Evolutionary conservation across 306 rosid species (phyloP).

Genomic region (Fragaria vesca): DNA sequence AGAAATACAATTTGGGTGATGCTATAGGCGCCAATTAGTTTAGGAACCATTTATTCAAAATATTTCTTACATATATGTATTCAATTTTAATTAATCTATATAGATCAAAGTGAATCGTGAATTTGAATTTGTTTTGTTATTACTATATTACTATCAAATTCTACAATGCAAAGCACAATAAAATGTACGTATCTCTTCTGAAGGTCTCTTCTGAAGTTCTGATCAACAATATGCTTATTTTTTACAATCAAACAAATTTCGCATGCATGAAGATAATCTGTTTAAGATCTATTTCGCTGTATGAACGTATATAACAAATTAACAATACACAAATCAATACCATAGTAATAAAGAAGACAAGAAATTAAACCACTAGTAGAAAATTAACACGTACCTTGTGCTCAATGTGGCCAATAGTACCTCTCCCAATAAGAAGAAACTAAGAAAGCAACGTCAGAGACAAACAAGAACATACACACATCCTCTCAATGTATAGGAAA

Average conservation of each 20-base stretch:
- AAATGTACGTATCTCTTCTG: background rate
- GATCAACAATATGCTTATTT: background rate
- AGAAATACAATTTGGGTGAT: background rate
- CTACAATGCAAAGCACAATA: conserved; percentile 11
- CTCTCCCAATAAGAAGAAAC: background rate
- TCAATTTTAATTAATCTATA: background rate
- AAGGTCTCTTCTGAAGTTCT: background rate
- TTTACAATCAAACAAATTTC: no score
- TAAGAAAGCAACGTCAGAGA: background rate
- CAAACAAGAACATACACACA: no score
- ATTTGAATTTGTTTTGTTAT: conserved; percentile 7
- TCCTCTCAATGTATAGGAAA: no score
- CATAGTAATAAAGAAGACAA: background rate
- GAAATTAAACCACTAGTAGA: no score
- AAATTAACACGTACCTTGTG: background rate
- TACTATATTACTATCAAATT: background rate
- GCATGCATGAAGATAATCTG: background rate
- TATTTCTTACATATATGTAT: background rate
- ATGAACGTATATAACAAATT: background rate
- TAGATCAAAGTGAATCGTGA: conserved; percentile 1
- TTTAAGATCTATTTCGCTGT: no score
- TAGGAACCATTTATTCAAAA: conserved; percentile 33
- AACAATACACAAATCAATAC: background rate
- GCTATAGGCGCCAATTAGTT: conserved; percentile 3
- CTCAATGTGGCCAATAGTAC: background rate